A percentile compares a stretch with the other conserved stretches of the same genome.
These are phyloP conservation scores for Elsinoe necatrix DNA, from an alignment of 2,329 filamentous ascomycete genomes.

Conservation along the genomic window DNA sequence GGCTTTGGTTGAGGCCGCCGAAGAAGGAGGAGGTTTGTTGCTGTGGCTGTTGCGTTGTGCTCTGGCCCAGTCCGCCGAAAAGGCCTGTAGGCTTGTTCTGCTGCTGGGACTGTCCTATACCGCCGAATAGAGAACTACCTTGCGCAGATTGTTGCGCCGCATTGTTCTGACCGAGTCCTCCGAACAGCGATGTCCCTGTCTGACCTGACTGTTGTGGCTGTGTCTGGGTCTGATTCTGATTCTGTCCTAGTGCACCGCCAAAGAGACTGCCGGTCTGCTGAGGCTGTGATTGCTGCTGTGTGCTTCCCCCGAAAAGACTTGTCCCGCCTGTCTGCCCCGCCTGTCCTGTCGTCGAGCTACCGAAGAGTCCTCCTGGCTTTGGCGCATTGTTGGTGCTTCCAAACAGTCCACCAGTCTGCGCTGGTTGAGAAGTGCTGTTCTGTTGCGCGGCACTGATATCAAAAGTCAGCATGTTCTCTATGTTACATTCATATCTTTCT, in stretches of 20 bases:
- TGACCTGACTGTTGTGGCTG: constrained; percentile 18
- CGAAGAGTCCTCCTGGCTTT: constrained; percentile 8
- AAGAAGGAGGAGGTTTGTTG: constrained; percentile 13
- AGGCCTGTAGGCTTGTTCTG: constrained; percentile 20
- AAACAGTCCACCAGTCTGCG: constrained; percentile 19
- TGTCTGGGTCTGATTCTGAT: constrained; percentile 7
- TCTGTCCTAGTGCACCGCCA: constrained; percentile 17
- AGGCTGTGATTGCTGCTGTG: constrained; percentile 21
- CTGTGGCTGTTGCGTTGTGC: constrained; percentile 2
- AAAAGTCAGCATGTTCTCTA: not conserved
- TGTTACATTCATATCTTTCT: not conserved
- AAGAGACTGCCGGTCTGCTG: constrained; percentile 23
- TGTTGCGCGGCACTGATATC: not conserved
- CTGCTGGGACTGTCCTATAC: constrained; percentile 23
- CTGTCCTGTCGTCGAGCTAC: constrained; percentile 19
- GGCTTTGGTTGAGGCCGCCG: constrained; percentile 23
- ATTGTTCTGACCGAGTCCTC: constrained; percentile 17
- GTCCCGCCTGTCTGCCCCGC: constrained; percentile 19
- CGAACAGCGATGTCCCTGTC: constrained; percentile 25
- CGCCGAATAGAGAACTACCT: constrained; percentile 14
- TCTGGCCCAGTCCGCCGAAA: constrained; percentile 20
- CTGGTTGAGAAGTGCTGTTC: constrained; percentile 12
- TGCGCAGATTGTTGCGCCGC: not conserved
- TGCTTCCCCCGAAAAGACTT: constrained; percentile 24
- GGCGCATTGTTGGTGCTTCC: constrained; percentile 19